Conservation (phyloP, 495 filamentous ascomycete genomes). For the Aspergillus panamensis region DNA sequence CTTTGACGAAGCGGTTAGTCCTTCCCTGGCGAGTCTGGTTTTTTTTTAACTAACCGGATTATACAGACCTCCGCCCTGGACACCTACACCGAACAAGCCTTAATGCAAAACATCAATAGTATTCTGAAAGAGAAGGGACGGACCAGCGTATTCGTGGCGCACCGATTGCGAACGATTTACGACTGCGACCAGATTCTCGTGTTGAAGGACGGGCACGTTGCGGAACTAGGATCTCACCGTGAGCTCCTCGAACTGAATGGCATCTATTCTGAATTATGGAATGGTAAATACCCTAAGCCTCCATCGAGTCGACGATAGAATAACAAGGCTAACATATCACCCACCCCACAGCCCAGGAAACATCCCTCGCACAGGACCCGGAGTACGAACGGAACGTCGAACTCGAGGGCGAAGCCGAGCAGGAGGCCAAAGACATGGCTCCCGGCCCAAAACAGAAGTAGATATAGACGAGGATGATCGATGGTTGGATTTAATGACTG, state of each 20-base stretch:
- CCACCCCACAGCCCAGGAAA: constrained; percentile 41
- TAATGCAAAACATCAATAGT: constrained; percentile 90
- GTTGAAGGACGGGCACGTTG: constrained; percentile 74
- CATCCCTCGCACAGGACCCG: constrained; percentile 36
- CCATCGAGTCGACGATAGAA: not conserved
- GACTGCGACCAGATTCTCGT: constrained; percentile 96
- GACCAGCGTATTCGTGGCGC: constrained; percentile 92
- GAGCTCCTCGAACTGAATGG: constrained; percentile 76
- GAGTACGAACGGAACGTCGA: constrained; percentile 29
- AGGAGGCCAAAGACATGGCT: constrained; percentile 18
- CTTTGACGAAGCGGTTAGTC: constrained; percentile 86
- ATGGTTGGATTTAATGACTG: not conserved
- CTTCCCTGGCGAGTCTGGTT: not conserved
- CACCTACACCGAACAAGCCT: constrained; percentile 89
- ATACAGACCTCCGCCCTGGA: constrained; percentile 81
- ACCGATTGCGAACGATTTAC: constrained; percentile 86
- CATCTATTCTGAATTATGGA: constrained; percentile 88
- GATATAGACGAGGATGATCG: not conserved
- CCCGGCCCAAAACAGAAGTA: constrained; percentile 17
- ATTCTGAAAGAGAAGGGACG: constrained; percentile 84
- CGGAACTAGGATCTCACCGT: constrained; percentile 80
- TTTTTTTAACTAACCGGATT: constrained; percentile 12
- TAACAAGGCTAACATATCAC: constrained; percentile 13
- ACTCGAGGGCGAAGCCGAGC: constrained; percentile 17
- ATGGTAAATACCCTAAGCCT: constrained; percentile 52